A percentile compares a stretch with the other conserved stretches of the same genome.
phyloP scores from a whole-genome alignment of 371 early-diverging fungal species.

The Rhizopus sp. region DNA sequence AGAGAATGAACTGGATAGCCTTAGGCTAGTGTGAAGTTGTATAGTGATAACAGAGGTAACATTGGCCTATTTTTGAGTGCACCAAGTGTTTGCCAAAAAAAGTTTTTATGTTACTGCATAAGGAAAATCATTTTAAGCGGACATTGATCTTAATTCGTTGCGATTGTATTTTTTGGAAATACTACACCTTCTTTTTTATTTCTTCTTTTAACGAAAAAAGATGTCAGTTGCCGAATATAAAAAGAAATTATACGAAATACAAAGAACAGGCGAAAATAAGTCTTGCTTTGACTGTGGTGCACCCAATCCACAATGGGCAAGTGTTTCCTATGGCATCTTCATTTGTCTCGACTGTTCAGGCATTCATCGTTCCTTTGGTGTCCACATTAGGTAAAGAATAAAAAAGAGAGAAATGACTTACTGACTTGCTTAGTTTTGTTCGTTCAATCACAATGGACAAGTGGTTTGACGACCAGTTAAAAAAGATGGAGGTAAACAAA shows the following conservation, averaged over 20 bases:
- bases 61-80: no score
- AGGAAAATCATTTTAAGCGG: no score
- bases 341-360: slow-evolving; percentile 98
- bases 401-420: not conserved
- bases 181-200: not conserved
- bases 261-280: slow-evolving; percentile 74
- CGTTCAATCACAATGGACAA: slow-evolving; percentile 98
- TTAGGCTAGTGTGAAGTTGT: no score
- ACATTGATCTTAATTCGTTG: no score
- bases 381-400: slow-evolving; percentile 76
- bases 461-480: slow-evolving; percentile 93
- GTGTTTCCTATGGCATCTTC: slow-evolving; percentile 94
- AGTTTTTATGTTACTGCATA: no score
- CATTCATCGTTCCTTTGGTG: slow-evolving; percentile 91
- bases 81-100: no score
- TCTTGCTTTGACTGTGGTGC: slow-evolving; percentile 85
- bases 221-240: slow-evolving; percentile 58
- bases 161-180: no score
- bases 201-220: not conserved
- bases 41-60: no score
- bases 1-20: no score
- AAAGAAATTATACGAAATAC: slow-evolving; percentile 70
- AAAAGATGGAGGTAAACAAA: slow-evolving; percentile 80
- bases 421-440: slow-evolving; percentile 75
- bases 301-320: slow-evolving; percentile 93